Base-by-base conservation (phyloP, 2,329 filamentous ascomycete genomes). In the Hymenoscyphus fraxineus region DNA sequence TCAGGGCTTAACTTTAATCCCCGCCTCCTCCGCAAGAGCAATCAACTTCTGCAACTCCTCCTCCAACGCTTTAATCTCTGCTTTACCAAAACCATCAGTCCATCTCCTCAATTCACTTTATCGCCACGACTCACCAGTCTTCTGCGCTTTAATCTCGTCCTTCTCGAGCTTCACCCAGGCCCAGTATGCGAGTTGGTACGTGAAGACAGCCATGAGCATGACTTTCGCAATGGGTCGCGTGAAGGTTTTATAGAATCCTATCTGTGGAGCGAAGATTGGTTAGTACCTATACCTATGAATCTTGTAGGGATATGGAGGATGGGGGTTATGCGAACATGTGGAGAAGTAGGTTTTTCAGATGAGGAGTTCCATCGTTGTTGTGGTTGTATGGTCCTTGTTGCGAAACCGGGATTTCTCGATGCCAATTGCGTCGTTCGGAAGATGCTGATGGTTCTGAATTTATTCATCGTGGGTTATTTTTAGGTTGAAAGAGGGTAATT, bases 121-220 rank as follows among this genome's bases (percentile, higher is more conserved):
- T 38, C 2, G n/a, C 7, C 22, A 15, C 58, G 35, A 60, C 79
- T 65, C 72, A 88, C 87, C 82, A 69, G 83, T 78, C 70, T 84
- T 85, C 56, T 86, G 80, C 22, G 79, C 78, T 73, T 83, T 86
- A 64, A 85, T 80, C 78, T 95, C 91, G 62, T 91, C 82, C 40
- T 84, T 83, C 76, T 93, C 91, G 60, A 94, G 80, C 77, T 88
- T 91, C 44, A 85, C 75, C 91, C 91, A 95, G 15, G 78, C 79
- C 80, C 85, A 92, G 78, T 93, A 94, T 15, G 83, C 77, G n/a
- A 90, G 72, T 77, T 95, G 91, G 76, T 94, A 95, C 1, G 88
- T 89, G 73, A 92, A 87, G 63, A 93, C 83, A 62, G 91, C 90
- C 73, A 90, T 83, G 44, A 94, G 81, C 69, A 92, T 85, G 62